phyloP scores from a whole-genome alignment of 768 basidiomycete genomes.

The Suillus fuscotomentosus region DNA sequence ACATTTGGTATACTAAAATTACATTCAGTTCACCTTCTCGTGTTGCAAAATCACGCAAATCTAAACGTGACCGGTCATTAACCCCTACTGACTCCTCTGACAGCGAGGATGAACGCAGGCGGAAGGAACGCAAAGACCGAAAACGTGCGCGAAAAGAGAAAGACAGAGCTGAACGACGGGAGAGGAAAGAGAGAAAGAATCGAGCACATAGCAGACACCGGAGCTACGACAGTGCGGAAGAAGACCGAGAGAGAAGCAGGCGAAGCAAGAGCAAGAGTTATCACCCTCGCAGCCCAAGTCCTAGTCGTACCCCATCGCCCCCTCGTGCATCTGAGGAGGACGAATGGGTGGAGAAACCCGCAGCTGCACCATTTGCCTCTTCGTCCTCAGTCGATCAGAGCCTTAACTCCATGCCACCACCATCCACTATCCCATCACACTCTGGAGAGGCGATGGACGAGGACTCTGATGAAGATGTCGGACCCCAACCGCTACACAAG shows the following conservation, averaged over 20 bases:
- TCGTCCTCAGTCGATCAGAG: slow-evolving; percentile 13
- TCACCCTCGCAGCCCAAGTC: slow-evolving; percentile 32
- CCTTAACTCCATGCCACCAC: slow-evolving; percentile 24
- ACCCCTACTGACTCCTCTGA: slow-evolving; percentile 43
- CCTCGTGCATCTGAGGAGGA: slow-evolving; percentile 40
- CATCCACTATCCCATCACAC: slow-evolving; percentile 16
- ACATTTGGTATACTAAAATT: background rate
- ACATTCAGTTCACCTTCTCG: slow-evolving; percentile 54
- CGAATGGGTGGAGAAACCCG: slow-evolving; percentile 67
- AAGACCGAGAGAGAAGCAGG: slow-evolving; percentile 36
- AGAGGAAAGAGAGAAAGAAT: slow-evolving; percentile 35
- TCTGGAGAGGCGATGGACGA: slow-evolving; percentile 29
- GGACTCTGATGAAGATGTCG: slow-evolving; percentile 68
- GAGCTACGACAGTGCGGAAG: slow-evolving; percentile 34
- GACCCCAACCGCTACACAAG: slow-evolving; percentile 67
- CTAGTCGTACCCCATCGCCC: slow-evolving; percentile 31
- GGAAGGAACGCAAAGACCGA: slow-evolving; percentile 58
- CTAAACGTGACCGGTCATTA: slow-evolving; percentile 54
- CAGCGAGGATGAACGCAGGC: slow-evolving; percentile 57
- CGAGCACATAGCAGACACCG: slow-evolving; percentile 30
- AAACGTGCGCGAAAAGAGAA: slow-evolving; percentile 53
- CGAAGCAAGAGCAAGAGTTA: slow-evolving; percentile 31
- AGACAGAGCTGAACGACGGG: slow-evolving; percentile 40
- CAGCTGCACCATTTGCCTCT: slow-evolving; percentile 26
- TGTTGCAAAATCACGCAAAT: slow-evolving; percentile 49